phyloP scores from a whole-genome alignment of 805 yeast genomes.

The Barnettozyma wickerhamii region DNA sequence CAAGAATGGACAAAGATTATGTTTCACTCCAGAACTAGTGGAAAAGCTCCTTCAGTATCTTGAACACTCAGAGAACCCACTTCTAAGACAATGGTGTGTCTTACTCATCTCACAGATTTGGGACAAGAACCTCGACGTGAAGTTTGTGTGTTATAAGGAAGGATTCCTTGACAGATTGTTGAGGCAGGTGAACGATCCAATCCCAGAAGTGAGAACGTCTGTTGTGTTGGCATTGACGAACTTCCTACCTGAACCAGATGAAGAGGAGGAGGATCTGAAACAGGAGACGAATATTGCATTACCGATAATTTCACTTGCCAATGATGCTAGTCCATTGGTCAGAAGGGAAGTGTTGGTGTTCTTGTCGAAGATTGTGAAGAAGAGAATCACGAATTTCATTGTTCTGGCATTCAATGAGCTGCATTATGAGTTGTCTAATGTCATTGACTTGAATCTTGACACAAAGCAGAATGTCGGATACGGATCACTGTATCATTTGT shows the following conservation, averaged over 20 bases:
- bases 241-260: conserved; percentile 46
- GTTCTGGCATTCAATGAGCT: conserved; percentile 85
- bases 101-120: conserved; percentile 74
- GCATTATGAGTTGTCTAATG: conserved; percentile 59
- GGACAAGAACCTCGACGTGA: conserved; percentile 68
- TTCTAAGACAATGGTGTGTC: conserved; percentile 90
- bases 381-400: conserved; percentile 68
- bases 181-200: conserved; percentile 72
- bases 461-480: conserved; percentile 72
- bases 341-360: conserved; percentile 79
- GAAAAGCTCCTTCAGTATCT: conserved; percentile 62
- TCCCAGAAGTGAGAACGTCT: conserved; percentile 92
- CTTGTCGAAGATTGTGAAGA: conserved; percentile 67
- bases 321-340: conserved; percentile 88
- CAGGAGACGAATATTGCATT: conserved; percentile 71
- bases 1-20: conserved; percentile 72
- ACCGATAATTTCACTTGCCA: conserved; percentile 59
- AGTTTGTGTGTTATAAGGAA: conserved; percentile 62
- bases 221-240: conserved; percentile 68
- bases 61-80: conserved; percentile 73
- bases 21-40: conserved; percentile 70
- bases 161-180: conserved; percentile 55
- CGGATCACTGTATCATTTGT: conserved; percentile 79
- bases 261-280: conserved; percentile 42
- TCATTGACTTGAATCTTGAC: conserved; percentile 44